These are phyloP conservation scores for Brassica hybrid DNA, from an alignment of 441 rosid species.

Conservation along the genomic window DNA sequence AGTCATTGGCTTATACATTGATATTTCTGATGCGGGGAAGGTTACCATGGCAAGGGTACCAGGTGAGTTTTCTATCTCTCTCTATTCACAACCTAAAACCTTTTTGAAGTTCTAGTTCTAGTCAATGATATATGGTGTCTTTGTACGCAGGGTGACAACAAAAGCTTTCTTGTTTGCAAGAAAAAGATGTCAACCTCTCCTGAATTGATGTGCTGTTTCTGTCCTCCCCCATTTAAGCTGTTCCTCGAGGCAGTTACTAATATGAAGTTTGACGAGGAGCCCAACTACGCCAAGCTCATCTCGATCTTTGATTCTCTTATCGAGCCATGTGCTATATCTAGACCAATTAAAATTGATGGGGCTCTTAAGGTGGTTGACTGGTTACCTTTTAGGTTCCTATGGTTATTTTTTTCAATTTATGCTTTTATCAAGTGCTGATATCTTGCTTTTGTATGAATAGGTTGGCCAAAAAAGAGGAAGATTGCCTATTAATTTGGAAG, in stretches of 20 bases:
- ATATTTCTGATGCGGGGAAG: conserved; percentile 83
- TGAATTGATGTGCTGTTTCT: conserved; percentile 80
- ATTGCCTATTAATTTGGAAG: conserved; percentile 78
- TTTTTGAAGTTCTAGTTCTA: conserved; percentile 15
- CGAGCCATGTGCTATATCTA: conserved; percentile 60
- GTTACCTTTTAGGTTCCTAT: background rate
- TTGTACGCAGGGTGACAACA: conserved; percentile 80
- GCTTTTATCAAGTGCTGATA: conserved; percentile 19
- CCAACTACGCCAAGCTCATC: conserved; percentile 72
- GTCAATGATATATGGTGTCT: conserved; percentile 23
- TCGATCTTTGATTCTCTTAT: conserved; percentile 68
- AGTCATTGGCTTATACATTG: conserved; percentile 85
- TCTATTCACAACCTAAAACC: conserved; percentile 5
- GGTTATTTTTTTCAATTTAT: background rate
- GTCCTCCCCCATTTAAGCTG: conserved; percentile 72
- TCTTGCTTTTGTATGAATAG: conserved; percentile 43
- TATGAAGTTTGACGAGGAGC: conserved; percentile 86
- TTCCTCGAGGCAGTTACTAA: conserved; percentile 82
- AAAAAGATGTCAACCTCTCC: conserved; percentile 91
- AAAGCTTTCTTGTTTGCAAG: conserved; percentile 91
- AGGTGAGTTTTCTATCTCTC: conserved; percentile 47
- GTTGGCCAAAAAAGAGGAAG: conserved; percentile 92
- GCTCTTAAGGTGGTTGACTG: conserved; percentile 62
- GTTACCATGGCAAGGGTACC: conserved; percentile 95
- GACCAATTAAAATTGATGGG: conserved; percentile 82